These are phyloP conservation scores for Akanthomyces lecanii DNA, from an alignment of 2,329 filamentous ascomycete species.

Conservation along the genomic window DNA sequence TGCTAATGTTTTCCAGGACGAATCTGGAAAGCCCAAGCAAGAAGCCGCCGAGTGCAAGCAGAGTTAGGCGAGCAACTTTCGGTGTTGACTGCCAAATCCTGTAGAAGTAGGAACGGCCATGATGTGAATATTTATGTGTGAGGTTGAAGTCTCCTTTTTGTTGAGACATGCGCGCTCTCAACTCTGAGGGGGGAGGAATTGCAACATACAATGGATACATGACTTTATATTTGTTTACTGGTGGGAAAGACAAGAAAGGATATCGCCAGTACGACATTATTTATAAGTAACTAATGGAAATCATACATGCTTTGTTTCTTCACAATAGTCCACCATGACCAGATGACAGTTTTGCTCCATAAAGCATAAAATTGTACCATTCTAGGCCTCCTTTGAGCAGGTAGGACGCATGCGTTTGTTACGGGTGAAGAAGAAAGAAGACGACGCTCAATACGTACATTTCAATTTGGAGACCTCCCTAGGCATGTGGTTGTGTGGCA, in stretches of 20 bases:
- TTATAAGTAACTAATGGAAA: slow-evolving; percentile 13
- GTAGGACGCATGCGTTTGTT: too few species aligned
- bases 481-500: not conserved
- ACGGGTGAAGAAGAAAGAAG: too few species aligned
- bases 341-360: not conserved
- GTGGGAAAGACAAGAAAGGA: not conserved
- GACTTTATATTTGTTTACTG: slow-evolving; percentile 5
- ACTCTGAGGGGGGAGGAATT: not conserved
- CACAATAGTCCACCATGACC: not conserved
- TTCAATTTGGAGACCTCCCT: not conserved
- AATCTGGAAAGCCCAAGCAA: slow-evolving; percentile 85
- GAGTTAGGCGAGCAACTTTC: slow-evolving; percentile 53
- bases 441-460: too few species aligned
- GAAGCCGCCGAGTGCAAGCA: slow-evolving; percentile 96
- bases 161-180: not conserved
- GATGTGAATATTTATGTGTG: not conserved
- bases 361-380: not conserved
- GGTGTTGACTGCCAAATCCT: not conserved
- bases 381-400: too few species aligned
- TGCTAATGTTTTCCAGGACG: slow-evolving; percentile 55
- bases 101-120: slow-evolving; percentile 4
- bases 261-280: not conserved
- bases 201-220: slow-evolving; percentile 7
- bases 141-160: slow-evolving; percentile 1
- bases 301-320: not conserved